Conservation (phyloP, 371 early-diverging fungal genomes). For the Furculomyces boomerangus region DNA sequence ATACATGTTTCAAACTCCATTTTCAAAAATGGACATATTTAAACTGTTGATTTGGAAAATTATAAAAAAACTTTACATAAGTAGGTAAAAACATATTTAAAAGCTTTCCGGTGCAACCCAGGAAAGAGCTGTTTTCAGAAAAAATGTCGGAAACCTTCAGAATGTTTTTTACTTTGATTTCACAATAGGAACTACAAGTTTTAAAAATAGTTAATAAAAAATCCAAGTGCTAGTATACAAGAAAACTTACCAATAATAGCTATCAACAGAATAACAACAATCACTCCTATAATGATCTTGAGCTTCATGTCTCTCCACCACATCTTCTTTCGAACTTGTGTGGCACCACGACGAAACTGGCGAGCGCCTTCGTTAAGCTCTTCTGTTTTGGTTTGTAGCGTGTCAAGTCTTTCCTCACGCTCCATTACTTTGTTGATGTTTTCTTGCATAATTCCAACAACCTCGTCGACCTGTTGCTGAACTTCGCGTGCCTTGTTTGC, state of each 20-base stretch:
- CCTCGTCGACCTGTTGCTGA: conserved; percentile 77
- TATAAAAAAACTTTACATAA: too few relatives aligned
- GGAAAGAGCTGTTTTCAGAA: too few relatives aligned
- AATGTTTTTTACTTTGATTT: too few relatives aligned
- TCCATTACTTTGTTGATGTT: conserved; percentile 83
- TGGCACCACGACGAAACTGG: conserved; percentile 68
- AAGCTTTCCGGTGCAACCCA: too few relatives aligned
- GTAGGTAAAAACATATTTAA: too few relatives aligned
- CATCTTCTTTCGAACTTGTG: conserved; percentile 42
- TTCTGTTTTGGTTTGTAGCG: conserved; percentile 70
- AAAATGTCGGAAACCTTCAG: too few relatives aligned
- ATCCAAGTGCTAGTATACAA: too few relatives aligned
- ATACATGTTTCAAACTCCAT: too few relatives aligned
- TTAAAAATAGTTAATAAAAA: too few relatives aligned
- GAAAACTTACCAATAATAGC: conserved; percentile 57
- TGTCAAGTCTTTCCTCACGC: conserved; percentile 74
- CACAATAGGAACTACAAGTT: too few relatives aligned
- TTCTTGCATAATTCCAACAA: conserved; percentile 88
- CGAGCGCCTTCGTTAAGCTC: conserved; percentile 59
- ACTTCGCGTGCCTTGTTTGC: conserved; percentile 36
- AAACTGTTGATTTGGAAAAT: too few relatives aligned
- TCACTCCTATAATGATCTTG: conserved; percentile 64
- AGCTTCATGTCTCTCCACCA: conserved; percentile 94
- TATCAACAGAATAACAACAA: conserved; percentile 49
- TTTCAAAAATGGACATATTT: too few relatives aligned